Percentiles rank a stretch among this genome's conserved stretches.
Conservation (phyloP, 176 grass and related monocot species). For the Guadua angustifolia region DNA sequence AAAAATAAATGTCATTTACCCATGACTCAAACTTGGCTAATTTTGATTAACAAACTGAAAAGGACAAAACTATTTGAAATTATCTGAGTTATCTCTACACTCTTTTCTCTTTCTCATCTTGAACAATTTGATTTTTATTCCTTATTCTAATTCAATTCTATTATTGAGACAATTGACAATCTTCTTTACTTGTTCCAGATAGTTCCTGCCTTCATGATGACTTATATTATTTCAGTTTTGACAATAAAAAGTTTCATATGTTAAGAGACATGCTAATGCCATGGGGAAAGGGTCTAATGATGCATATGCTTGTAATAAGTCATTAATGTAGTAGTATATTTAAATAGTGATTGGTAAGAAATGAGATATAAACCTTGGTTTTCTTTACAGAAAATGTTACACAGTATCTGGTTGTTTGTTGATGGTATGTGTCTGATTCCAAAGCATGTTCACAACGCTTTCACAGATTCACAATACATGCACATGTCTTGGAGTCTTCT, state of each 20-base stretch:
- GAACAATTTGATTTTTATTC: background rate
- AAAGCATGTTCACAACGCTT: background rate
- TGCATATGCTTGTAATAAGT: background rate
- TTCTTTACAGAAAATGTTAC: background rate
- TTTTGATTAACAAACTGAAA: background rate
- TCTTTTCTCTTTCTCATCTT: background rate
- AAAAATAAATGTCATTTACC: too few relatives aligned
- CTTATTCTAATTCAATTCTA: background rate
- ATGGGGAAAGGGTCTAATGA: too few relatives aligned
- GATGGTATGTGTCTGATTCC: background rate
- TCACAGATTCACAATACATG: background rate
- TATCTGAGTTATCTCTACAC: background rate
- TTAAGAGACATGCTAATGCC: too few relatives aligned
- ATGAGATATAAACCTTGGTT: background rate
- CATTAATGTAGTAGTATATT: background rate
- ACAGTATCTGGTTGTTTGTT: background rate
- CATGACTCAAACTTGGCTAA: background rate
- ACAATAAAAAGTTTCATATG: too few relatives aligned
- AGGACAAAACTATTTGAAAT: background rate
- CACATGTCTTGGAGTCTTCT: background rate
- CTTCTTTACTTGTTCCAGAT: too few relatives aligned
- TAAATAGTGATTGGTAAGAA: background rate
- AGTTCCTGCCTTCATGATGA: too few relatives aligned
- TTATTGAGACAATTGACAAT: too few relatives aligned
- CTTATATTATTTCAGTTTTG: too few relatives aligned